Percentiles rank a stretch among this genome's conserved stretches.
phyloP scores from a whole-genome alignment of 768 basidiomycete species.

The Hypsizygus marmoreus region DNA sequence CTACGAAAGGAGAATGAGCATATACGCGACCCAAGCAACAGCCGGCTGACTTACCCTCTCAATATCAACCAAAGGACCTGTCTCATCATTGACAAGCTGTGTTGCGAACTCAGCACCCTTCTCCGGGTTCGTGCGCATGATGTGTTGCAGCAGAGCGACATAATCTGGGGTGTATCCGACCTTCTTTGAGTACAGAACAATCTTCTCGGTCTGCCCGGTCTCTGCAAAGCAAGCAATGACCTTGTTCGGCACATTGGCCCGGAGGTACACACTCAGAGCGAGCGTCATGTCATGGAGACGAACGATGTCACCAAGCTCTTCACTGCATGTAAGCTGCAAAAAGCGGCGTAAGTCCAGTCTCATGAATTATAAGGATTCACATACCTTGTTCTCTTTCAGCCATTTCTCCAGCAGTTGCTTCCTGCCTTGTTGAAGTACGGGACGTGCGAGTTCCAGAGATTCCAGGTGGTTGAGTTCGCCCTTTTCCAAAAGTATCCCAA shows the following conservation, averaged over 20 bases:
- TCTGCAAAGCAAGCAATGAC: constrained; percentile 99
- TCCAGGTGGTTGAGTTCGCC: constrained; percentile 97
- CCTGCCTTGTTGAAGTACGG: constrained; percentile 92
- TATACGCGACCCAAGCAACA: constrained; percentile 5
- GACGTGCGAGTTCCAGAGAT: constrained; percentile 92
- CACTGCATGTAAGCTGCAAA: constrained; percentile 89
- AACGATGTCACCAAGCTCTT: constrained; percentile 97
- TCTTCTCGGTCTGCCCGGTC: constrained; percentile 98
- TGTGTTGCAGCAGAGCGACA: constrained; percentile 87
- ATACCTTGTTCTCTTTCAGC: constrained; percentile 98
- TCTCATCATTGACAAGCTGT: constrained; percentile 91
- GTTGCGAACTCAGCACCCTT: constrained; percentile 98
- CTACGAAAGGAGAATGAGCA: constrained; percentile 30
- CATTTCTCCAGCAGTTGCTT: constrained; percentile 98
- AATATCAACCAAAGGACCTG: constrained; percentile 88
- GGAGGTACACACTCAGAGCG: constrained; percentile 94
- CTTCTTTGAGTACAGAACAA: constrained; percentile 96
- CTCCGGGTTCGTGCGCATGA: constrained; percentile 95
- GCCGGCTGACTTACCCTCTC: constrained; percentile 64
- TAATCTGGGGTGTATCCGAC: constrained; percentile 94
- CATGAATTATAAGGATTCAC: constrained; percentile 9
- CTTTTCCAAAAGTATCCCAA: constrained; percentile 97
- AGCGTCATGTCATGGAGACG: constrained; percentile 95
- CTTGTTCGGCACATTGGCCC: constrained; percentile 98
- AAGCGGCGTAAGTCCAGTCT: neutral